Evolutionary conservation across 1,139 yeast species (phyloP), one percentile per base, ranked within the genome.

Genomic region (Suhomyces anneliseae): DNA sequence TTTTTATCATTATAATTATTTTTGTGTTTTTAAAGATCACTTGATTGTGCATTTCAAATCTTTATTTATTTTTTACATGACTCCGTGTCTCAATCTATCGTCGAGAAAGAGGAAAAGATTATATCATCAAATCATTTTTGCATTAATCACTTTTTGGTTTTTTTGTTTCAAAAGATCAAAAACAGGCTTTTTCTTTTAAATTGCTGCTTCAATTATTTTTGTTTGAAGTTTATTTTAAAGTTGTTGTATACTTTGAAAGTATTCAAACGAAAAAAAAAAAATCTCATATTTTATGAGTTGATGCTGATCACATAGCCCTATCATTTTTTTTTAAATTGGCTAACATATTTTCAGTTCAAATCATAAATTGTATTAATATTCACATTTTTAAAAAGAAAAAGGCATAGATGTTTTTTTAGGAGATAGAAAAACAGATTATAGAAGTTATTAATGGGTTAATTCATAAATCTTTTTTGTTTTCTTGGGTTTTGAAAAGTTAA

Each of bases 81-180:
- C 57, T 61, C 66, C 65, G 63, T 65, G 71, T 65, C 70, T 66
- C 64, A 59, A 58, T 65, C 69, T 59, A 50, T 43, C 44, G 52
- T 52, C 54, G 53, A 52, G 56, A 55, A 50, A 54, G 50, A 52
- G 54, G 54, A 57, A 56, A 58, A 57, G 62, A 49, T 52, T 54
- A 40, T 48, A 40, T 48, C 47, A 46, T 45, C 49, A 41, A 38
- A 46, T 32, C 38, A 45, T 54, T 58, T 61, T 58, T 61, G 62
- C 65, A 60, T 63, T 62, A 55, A 56, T 58, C 56, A 54, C 58
- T 59, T 58, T 19, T 53, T 53, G 54, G 49, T 48, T 47, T 53
- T 47, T 49, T 51, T 48, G 53, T 48, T 52, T 52, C 54, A 37
- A 36, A 42, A 37, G 38, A 40, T 44, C 40, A 43, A 44, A 19